phyloP scores from a whole-genome alignment of 1,284 basidiomycete species.

The Ustilago shanxiensis region DNA sequence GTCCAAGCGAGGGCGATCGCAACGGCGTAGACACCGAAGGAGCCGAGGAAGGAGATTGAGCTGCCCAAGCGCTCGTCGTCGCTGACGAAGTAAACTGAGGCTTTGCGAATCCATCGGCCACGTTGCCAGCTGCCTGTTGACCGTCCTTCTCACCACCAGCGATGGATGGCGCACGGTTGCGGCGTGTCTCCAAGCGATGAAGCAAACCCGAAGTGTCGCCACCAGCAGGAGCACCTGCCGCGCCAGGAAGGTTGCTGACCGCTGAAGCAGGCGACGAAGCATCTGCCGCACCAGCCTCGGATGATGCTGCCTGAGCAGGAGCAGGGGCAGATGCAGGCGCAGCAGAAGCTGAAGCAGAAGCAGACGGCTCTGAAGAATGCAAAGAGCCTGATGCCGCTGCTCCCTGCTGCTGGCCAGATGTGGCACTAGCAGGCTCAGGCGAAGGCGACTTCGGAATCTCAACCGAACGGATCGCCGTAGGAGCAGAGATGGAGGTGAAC shows the following conservation, averaged over 20 bases:
- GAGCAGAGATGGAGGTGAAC: conserved; percentile 51
- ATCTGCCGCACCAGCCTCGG: conserved; percentile 10
- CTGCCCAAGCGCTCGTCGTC: conserved; percentile 9
- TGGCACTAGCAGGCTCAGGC: conserved; percentile 24
- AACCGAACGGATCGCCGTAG: conserved; percentile 58
- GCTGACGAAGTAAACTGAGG: conserved; percentile 6
- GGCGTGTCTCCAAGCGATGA: conserved; percentile 29
- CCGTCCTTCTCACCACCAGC: conserved; percentile 12
- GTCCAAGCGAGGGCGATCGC: conserved; percentile 33
- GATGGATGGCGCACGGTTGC: conserved; percentile 15
- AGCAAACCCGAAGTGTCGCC: conserved; percentile 30
- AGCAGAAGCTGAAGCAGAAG: not conserved
- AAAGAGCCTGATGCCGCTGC: not conserved
- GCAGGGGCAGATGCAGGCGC: not conserved
- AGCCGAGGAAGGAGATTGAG: not conserved
- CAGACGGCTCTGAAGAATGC: conserved; percentile 1
- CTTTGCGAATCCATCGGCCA: conserved; percentile 22
- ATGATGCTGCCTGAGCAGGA: not conserved
- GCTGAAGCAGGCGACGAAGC: conserved; percentile 19
- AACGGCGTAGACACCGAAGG: conserved; percentile 11
- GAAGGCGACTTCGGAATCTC: conserved; percentile 63
- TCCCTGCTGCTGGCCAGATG: conserved; percentile 5
- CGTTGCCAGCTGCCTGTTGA: conserved; percentile 8
- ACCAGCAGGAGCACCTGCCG: conserved; percentile 12
- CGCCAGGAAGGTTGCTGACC: not conserved